Percentiles rank a stretch among this genome's conserved stretches.
phyloP scores from a whole-genome alignment of 2,329 filamentous ascomycete species.

The Thelonectria olida region DNA sequence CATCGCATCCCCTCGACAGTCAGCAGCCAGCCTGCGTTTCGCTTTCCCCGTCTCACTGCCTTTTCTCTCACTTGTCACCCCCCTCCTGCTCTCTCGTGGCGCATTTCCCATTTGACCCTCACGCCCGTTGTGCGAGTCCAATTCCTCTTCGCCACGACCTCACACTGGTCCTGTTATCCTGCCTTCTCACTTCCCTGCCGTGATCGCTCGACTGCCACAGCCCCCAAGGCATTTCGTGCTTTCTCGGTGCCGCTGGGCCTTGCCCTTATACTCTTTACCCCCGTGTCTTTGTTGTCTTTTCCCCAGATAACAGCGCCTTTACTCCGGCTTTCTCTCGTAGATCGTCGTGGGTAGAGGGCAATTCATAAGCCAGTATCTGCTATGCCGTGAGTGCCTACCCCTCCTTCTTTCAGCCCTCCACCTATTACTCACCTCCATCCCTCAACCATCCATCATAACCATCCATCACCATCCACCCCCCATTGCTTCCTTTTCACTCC shows the following conservation, averaged over 20 bases:
- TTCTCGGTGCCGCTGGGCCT: conserved; percentile 35
- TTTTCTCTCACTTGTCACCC: conserved; percentile 35
- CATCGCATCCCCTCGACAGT: conserved; percentile 15
- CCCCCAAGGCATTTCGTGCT: conserved; percentile 29
- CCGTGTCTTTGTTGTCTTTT: conserved; percentile 26
- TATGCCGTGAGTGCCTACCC: conserved; percentile 55
- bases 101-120: conserved; percentile 39
- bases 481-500: conserved; percentile 28
- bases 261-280: conserved; percentile 29
- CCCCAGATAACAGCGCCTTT: conserved; percentile 46
- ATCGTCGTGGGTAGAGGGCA: conserved; percentile 59
- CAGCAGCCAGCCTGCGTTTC: conserved; percentile 26
- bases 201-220: conserved; percentile 34
- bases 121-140: conserved; percentile 38
- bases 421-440: conserved; percentile 26
- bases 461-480: conserved; percentile 4
- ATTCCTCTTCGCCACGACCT: conserved; percentile 41
- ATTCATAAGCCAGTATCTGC: conserved; percentile 46
- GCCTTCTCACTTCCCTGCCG: conserved; percentile 28
- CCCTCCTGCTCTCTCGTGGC: conserved; percentile 37
- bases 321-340: conserved; percentile 55
- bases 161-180: conserved; percentile 33
- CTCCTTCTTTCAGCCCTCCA: conserved; percentile 22
- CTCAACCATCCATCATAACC: conserved; percentile 20
- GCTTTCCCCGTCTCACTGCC: conserved; percentile 41